Conservation (phyloP, 352 stramenopile species). For the Phytophthora hibernalis region DNA sequence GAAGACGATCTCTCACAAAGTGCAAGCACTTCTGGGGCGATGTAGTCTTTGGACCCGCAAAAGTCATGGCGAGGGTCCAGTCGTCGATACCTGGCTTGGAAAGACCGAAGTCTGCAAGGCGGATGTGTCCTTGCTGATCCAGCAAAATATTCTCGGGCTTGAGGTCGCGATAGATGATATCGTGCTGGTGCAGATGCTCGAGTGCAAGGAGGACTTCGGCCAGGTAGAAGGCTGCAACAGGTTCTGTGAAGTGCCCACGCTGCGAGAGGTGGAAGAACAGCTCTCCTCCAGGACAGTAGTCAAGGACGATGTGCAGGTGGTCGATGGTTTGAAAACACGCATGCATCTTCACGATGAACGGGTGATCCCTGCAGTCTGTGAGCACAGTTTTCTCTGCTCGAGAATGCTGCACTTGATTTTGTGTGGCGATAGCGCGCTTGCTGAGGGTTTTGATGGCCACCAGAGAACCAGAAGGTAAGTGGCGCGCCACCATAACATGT, state of each 20-base stretch:
- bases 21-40: slow-evolving; percentile 81
- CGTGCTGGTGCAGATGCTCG: slow-evolving; percentile 72
- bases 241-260: slow-evolving; percentile 73
- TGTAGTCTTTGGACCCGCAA: slow-evolving; percentile 92
- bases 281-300: slow-evolving; percentile 80
- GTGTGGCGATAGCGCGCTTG: slow-evolving; percentile 79
- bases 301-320: slow-evolving; percentile 73
- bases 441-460: slow-evolving; percentile 85
- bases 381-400: slow-evolving; percentile 88
- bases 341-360: slow-evolving; percentile 93
- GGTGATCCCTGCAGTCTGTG: slow-evolving; percentile 88
- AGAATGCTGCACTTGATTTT: slow-evolving; percentile 90
- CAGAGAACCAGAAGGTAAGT: slow-evolving; percentile 61
- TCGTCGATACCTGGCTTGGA: slow-evolving; percentile 77
- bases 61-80: slow-evolving; percentile 71
- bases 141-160: slow-evolving; percentile 94
- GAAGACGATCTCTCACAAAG: slow-evolving; percentile 44
- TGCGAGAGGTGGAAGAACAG: slow-evolving; percentile 91
- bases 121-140: slow-evolving; percentile 85
- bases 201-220: slow-evolving; percentile 89
- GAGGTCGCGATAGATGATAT: slow-evolving; percentile 90
- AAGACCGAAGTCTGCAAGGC: slow-evolving; percentile 92
- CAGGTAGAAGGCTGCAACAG: slow-evolving; percentile 87
- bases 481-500: slow-evolving; percentile 81
- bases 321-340: slow-evolving; percentile 89